phyloP scores from a whole-genome alignment of 495 filamentous ascomycete species.

The Neurospora tetrasperma region DNA sequence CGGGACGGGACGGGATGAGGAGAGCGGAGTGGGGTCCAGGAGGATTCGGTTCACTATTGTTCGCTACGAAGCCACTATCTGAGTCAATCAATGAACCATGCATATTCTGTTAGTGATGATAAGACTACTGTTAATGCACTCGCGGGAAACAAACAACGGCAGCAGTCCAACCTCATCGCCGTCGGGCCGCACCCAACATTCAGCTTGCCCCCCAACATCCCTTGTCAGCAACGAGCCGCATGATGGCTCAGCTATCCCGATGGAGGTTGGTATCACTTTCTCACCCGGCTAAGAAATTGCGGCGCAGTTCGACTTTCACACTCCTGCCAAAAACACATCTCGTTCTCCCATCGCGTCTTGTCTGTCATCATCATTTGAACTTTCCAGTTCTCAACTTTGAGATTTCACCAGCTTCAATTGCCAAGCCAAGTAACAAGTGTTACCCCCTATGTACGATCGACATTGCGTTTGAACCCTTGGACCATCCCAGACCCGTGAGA shows the following conservation, averaged over 20 bases:
- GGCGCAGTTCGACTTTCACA: background rate
- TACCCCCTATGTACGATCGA: background rate
- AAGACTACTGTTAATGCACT: background rate
- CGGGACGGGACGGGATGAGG: background rate
- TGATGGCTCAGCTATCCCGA: background rate
- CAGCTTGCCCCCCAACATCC: background rate
- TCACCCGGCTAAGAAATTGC: background rate
- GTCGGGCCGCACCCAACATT: background rate
- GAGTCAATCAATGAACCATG: rapidly evolving
- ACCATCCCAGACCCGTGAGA: background rate
- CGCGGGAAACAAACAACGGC: background rate
- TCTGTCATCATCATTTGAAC: background rate
- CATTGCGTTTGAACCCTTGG: background rate
- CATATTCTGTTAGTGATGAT: background rate
- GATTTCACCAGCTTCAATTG: background rate
- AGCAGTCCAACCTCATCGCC: background rate
- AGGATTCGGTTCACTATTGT: background rate
- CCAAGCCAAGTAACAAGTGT: background rate
- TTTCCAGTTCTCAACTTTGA: background rate
- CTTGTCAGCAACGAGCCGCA: background rate
- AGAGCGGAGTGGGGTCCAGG: background rate
- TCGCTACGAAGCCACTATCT: background rate
- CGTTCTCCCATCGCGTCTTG: no score
- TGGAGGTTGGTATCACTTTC: background rate
- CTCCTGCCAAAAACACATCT: background rate